phyloP scores from a whole-genome alignment of 2,329 filamentous ascomycete genomes.

The Akanthomyces dipterigenus region DNA sequence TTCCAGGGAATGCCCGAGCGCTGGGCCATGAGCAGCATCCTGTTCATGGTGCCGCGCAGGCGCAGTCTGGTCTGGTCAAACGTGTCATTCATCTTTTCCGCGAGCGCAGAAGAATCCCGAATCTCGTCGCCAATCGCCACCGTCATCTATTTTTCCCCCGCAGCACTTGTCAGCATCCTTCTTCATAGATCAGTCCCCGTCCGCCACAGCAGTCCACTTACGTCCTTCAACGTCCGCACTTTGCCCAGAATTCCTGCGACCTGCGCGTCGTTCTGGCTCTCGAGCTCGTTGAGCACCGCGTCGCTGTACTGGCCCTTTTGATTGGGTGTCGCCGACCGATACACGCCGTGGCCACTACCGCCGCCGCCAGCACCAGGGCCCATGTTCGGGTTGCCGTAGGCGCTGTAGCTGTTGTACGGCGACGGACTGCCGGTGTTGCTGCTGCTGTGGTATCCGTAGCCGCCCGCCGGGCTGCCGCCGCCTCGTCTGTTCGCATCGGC shows the following conservation, averaged over 20 bases:
- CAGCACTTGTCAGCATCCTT: slow-evolving; percentile 9
- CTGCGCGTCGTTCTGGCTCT: slow-evolving; percentile 90
- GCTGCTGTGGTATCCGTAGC: slow-evolving; percentile 32
- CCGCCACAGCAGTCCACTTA: slow-evolving; percentile 37
- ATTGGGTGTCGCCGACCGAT: slow-evolving; percentile 65
- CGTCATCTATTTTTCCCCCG: slow-evolving; percentile 62
- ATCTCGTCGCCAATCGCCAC: slow-evolving; percentile 93
- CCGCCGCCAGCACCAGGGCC: slow-evolving; percentile 1
- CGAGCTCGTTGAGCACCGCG: slow-evolving; percentile 83
- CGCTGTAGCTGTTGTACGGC: slow-evolving; percentile 10
- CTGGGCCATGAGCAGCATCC: slow-evolving; percentile 95
- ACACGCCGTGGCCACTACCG: slow-evolving; percentile 22
- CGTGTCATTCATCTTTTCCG: slow-evolving; percentile 91
- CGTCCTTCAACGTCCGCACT: slow-evolving; percentile 82
- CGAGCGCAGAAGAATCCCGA: slow-evolving; percentile 76
- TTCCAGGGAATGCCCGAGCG: slow-evolving; percentile 92
- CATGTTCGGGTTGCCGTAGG: slow-evolving; percentile 5
- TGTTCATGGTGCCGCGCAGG: slow-evolving; percentile 87
- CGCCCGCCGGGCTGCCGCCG: slow-evolving; percentile 28
- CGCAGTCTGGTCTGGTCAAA: slow-evolving; percentile 81
- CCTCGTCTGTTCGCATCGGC: slow-evolving; percentile 35
- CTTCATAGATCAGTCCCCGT: neutral
- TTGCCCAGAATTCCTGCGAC: slow-evolving; percentile 88
- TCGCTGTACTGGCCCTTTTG: slow-evolving; percentile 84
- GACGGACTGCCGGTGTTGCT: slow-evolving; percentile 1